These are phyloP conservation scores for Linum usitatissimum DNA, from an alignment of 345 rosid genomes.

Conservation along the genomic window DNA sequence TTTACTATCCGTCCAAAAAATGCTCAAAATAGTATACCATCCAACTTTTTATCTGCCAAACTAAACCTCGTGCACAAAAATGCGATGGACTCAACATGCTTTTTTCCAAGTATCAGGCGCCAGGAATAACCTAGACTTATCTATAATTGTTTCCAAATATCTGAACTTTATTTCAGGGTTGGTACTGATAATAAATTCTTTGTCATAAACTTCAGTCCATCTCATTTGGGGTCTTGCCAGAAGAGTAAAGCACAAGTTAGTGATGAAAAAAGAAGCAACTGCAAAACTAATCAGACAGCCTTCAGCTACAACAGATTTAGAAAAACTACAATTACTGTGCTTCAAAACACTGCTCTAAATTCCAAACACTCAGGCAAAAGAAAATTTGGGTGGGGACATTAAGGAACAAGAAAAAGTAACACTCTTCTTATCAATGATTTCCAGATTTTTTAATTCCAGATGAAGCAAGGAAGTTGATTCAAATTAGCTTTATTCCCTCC, in stretches of 20 bases:
- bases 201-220: too few species aligned
- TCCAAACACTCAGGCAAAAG: neutral
- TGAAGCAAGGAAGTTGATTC: neutral
- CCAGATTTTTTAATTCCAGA: neutral
- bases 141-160: too few species aligned
- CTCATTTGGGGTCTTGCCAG: neutral
- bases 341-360: neutral
- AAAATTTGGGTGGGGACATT: neutral
- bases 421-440: neutral
- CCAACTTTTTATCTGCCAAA: too few species aligned
- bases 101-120: too few species aligned
- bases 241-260: neutral
- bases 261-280: neutral
- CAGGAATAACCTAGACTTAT: too few species aligned
- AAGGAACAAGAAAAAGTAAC: neutral
- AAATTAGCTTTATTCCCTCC: neutral
- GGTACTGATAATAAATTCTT: too few species aligned
- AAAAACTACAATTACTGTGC: neutral
- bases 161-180: too few species aligned
- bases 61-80: too few species aligned
- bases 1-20: too few species aligned
- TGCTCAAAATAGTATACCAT: too few species aligned
- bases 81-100: too few species aligned
- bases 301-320: neutral
- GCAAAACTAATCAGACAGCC: neutral